Percentiles rank a stretch among this genome's conserved stretches.
Conservation (phyloP, 139 green algal genomes). For the Ettlia oleoabundans region DNA sequence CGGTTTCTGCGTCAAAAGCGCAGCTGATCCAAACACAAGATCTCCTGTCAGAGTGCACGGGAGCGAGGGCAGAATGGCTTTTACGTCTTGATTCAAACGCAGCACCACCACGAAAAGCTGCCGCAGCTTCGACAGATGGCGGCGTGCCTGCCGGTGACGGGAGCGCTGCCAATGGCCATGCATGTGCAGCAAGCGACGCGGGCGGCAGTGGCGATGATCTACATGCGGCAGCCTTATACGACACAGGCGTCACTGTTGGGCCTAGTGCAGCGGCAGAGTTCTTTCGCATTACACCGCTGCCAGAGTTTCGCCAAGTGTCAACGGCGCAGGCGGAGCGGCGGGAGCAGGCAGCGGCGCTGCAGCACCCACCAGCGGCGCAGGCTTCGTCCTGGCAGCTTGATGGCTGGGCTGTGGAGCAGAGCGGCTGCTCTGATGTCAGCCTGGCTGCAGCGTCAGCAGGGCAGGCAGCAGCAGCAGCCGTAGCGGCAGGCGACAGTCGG, state of each 20-base stretch:
- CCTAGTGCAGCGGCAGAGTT: conserved; percentile 18
- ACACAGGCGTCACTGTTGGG: neutral
- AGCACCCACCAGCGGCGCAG: neutral
- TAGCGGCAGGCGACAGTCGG: neutral
- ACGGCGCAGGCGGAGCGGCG: neutral
- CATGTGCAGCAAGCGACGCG: neutral
- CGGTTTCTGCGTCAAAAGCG: neutral
- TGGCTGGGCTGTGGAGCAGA: neutral
- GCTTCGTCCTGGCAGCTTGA: too few species aligned
- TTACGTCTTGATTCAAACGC: neutral
- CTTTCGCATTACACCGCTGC: conserved; percentile 22
- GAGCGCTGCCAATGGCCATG: neutral
- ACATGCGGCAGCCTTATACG: neutral
- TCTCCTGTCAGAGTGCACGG: conserved; percentile 15
- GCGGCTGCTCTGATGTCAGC: neutral
- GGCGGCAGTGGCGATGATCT: neutral
- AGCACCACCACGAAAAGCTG: neutral
- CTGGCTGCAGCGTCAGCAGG: neutral
- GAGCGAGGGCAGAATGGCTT: conserved; percentile 1
- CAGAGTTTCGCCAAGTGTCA: neutral
- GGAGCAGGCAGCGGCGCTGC: neutral
- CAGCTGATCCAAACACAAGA: conserved; percentile 2
- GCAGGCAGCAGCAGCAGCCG: conserved; percentile 2
- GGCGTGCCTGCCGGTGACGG: neutral
- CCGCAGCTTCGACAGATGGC: neutral